Evolutionary conservation across 2,329 filamentous ascomycete species (phyloP).

Genomic region (Pseudogymnoascus sp.): DNA sequence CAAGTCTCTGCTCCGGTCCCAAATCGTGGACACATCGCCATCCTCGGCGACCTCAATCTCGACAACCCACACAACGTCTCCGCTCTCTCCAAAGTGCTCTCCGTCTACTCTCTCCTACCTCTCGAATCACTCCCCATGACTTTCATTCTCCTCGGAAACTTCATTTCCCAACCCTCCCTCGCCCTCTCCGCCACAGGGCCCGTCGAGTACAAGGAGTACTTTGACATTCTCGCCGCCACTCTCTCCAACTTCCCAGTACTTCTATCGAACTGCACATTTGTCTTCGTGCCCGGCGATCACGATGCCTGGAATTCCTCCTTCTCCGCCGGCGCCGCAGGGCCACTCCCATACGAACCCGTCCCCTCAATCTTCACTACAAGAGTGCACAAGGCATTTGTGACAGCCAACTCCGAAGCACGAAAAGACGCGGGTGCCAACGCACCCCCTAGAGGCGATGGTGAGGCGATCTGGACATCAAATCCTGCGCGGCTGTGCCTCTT

Average conservation of each 20-base stretch:
- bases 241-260: conserved; percentile 77
- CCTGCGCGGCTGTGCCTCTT: conserved; percentile 77
- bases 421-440: conserved; percentile 39
- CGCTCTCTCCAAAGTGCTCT: conserved; percentile 71
- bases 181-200: conserved; percentile 63
- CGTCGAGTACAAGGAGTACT: conserved; percentile 95
- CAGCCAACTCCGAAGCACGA: conserved; percentile 64
- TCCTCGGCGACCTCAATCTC: conserved; percentile 79
- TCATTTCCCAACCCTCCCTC: conserved; percentile 58
- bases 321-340: conserved; percentile 61
- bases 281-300: conserved; percentile 93
- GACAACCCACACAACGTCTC: conserved; percentile 75
- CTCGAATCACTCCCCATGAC: conserved; percentile 61
- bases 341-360: conserved; percentile 61
- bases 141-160: conserved; percentile 82
- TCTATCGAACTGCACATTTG: conserved; percentile 70
- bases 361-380: conserved; percentile 87
- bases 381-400: conserved; percentile 69
- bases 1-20: background rate
- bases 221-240: conserved; percentile 75
- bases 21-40: conserved; percentile 51
- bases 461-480: conserved; percentile 83
- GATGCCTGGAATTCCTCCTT: conserved; percentile 95
- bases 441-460: conserved; percentile 41
- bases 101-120: conserved; percentile 59